A percentile compares a stretch with the other conserved stretches of the same genome.
Evolutionary conservation across 495 filamentous ascomycete species (phyloP).

Genomic region (Lasiosphaeriaceae sp.): DNA sequence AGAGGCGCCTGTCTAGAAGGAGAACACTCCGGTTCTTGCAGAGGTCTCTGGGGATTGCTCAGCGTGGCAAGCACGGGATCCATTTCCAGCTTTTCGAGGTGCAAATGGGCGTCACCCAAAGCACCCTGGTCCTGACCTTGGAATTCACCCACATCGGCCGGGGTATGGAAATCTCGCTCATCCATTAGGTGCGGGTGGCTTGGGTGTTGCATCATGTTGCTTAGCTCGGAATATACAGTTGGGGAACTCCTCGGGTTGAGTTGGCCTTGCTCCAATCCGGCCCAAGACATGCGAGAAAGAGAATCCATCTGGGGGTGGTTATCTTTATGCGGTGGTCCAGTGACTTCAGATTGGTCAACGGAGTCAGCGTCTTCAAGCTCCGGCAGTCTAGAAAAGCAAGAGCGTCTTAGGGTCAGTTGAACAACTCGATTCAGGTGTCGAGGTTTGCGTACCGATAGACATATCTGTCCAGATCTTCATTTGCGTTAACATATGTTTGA

Average conservation of each 20-base stretch:
- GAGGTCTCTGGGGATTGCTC: background rate
- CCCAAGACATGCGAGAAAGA: conserved; percentile 4
- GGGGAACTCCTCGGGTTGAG: background rate
- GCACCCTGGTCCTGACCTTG: background rate
- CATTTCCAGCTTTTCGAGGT: conserved; percentile 6
- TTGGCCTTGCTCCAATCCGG: conserved; percentile 6
- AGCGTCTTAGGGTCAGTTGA: background rate
- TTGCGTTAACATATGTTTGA: conserved; percentile 15
- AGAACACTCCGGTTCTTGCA: background rate
- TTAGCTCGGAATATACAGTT: background rate
- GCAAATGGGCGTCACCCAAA: background rate
- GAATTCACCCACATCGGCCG: background rate
- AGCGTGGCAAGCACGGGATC: conserved; percentile 1
- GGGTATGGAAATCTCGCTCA: conserved; percentile 5
- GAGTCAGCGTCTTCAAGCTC: background rate
- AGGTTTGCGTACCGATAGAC: conserved; percentile 48
- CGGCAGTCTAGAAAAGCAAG: background rate
- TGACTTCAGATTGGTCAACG: background rate
- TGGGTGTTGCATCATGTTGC: background rate
- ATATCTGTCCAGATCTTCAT: conserved; percentile 49
- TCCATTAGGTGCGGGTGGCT: background rate
- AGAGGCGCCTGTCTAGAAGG: background rate
- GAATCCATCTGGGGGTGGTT: background rate
- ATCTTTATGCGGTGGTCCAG: background rate
- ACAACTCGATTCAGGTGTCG: background rate